phyloP scores from a whole-genome alignment of 306 rosid genomes.

The Corylus avellana region DNA sequence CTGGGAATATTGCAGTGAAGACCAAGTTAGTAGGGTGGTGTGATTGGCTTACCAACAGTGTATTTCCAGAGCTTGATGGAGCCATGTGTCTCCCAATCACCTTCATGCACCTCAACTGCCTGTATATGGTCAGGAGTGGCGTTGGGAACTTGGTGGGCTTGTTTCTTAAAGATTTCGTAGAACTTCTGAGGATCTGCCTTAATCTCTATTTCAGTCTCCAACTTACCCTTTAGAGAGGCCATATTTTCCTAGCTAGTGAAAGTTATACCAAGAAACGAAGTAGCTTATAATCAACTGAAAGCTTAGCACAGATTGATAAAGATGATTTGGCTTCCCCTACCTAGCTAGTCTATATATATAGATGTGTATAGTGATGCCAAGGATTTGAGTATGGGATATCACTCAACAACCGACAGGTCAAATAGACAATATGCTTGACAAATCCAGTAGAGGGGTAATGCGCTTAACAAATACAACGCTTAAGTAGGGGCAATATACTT shows the following conservation, averaged over 20 bases:
- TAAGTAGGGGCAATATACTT: no score
- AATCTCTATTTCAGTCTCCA: slow-evolving; percentile 35
- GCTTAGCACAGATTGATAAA: not conserved
- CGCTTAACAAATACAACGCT: no score
- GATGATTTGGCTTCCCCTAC: not conserved
- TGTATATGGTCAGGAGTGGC: slow-evolving; percentile 21
- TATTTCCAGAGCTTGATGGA: slow-evolving; percentile 42
- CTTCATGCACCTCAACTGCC: slow-evolving; percentile 43
- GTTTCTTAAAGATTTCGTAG: slow-evolving; percentile 21
- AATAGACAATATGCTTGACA: no score
- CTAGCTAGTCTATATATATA: no score
- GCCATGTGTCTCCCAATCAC: slow-evolving; percentile 53
- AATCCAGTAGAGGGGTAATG: no score
- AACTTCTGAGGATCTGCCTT: slow-evolving; percentile 27
- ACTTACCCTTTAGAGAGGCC: slow-evolving; percentile 31
- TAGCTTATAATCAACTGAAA: not conserved
- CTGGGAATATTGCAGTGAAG: not conserved
- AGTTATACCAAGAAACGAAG: not conserved
- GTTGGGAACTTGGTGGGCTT: slow-evolving; percentile 25
- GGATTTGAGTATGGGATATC: no score
- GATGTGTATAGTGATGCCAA: no score
- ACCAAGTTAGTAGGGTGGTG: not conserved
- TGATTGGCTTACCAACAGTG: slow-evolving; percentile 30
- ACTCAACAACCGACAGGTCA: no score
- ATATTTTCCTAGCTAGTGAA: not conserved